phyloP scores from a whole-genome alignment of 768 basidiomycete species.

The Boletus eberwhitei region DNA sequence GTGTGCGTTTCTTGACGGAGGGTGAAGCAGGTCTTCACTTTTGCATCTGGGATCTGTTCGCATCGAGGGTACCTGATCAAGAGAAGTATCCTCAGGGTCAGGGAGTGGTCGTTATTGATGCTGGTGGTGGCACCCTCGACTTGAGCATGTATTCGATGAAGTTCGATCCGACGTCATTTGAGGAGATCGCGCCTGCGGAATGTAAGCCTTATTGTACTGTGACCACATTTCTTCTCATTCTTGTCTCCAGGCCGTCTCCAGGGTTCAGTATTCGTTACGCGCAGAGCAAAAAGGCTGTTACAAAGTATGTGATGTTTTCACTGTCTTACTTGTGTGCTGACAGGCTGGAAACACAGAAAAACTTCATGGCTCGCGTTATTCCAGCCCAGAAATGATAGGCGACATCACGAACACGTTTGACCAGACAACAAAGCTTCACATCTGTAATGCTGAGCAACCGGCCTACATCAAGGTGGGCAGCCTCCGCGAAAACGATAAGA shows the following conservation, averaged over 20 bases:
- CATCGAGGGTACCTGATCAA: conserved; percentile 10
- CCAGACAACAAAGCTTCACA: conserved; percentile 35
- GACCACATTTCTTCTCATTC: background rate
- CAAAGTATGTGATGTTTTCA: conserved; percentile 23
- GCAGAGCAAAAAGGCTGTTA: conserved; percentile 28
- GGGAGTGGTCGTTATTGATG: conserved; percentile 45
- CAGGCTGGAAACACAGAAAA: conserved; percentile 15
- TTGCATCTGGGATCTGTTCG: conserved; percentile 39
- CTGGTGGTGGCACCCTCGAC: conserved; percentile 43
- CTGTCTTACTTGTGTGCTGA: background rate
- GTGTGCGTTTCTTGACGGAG: conserved; percentile 54
- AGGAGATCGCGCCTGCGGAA: conserved; percentile 34
- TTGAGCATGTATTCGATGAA: conserved; percentile 41
- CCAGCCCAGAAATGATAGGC: conserved; percentile 28
- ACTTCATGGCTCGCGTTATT: conserved; percentile 26
- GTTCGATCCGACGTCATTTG: conserved; percentile 29
- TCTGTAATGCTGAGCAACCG: conserved; percentile 31
- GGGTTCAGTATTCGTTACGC: conserved; percentile 37
- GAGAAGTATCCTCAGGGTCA: conserved; percentile 17
- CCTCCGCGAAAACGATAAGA: conserved; percentile 30
- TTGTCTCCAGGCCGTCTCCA: conserved; percentile 34
- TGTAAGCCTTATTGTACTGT: conserved; percentile 21
- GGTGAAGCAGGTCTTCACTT: conserved; percentile 60
- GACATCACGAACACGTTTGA: conserved; percentile 35
- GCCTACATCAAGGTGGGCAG: conserved; percentile 40